Base-by-base conservation (phyloP, 2,329 filamentous ascomycete genomes). In the Cladosporium phlei region DNA sequence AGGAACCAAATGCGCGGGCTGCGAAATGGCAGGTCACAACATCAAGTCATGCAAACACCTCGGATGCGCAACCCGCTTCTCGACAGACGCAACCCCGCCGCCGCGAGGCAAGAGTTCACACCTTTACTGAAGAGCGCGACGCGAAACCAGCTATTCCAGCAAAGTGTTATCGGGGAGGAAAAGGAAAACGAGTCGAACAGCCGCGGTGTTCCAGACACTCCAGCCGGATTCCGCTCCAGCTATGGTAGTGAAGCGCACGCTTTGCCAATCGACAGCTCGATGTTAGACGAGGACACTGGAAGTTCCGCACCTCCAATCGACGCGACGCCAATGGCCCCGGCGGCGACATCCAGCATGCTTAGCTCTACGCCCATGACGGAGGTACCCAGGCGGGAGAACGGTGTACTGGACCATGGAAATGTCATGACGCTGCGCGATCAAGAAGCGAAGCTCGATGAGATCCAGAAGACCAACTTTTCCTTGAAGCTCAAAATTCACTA, bases 401-500 rank as follows among this genome's bases (percentile, higher is more conserved):
- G 67, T 1, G 79, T 87, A 4, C 68, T 95, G 28, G 84, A 90
- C 52, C 85, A 93, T 57, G 89, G 89, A 16, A 95, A 96, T 58
- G 85, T 94, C 62, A 77, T 96, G 57, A 95, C 93, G 1, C 69
- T 98, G 48, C 83, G 89, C 51, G 93, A 98, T 63, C 93, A 98
- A 66, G 93, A 97, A 68, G 89, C 88, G 57, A 80, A 81, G 55
- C 91, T 98, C 57, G 88, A 96, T 69, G 87, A 87, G 62, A 91
- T 98, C 58, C 89, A 96, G 63, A 98, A 98, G 72, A 93, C 97
- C 63, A 98, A 98, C 63, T 98, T 97, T 63, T 88, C 88, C 19
- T 75, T 98, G 45, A 97, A 97, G 68, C 78, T 97, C 57, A 96
- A 95, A 67, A 95, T 97, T 44, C 89, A 97, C 66, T 98, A 95